phyloP scores from a whole-genome alignment of 345 rosid genomes.

The Tarenaya hassleriana region DNA sequence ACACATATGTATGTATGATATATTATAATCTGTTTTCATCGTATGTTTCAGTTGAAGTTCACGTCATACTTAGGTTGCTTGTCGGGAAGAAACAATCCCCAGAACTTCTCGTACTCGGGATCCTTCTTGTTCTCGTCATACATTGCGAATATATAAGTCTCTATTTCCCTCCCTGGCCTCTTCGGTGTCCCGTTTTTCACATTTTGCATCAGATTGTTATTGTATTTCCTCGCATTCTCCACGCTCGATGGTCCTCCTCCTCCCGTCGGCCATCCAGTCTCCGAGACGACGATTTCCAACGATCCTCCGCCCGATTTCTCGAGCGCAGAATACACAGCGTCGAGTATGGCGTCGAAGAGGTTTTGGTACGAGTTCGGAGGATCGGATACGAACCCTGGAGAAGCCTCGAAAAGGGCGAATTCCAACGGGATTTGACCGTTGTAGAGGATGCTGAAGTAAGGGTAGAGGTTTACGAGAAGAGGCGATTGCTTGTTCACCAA shows the following conservation, averaged over 20 bases:
- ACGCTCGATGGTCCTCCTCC: constrained; percentile 21
- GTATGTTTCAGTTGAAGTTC: constrained; percentile 17
- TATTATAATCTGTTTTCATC: no score
- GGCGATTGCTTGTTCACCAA: constrained; percentile 37
- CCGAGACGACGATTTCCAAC: constrained; percentile 35
- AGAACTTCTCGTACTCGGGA: constrained; percentile 18
- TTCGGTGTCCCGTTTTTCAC: constrained; percentile 35
- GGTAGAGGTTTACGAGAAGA: constrained; percentile 38
- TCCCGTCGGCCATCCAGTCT: constrained; percentile 37
- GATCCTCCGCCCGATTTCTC: constrained; percentile 30
- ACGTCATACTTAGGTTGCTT: constrained; percentile 25
- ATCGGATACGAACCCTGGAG: constrained; percentile 14
- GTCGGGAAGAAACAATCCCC: constrained; percentile 28
- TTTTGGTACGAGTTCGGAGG: constrained; percentile 11
- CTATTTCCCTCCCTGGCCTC: constrained; percentile 30
- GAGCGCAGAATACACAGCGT: constrained; percentile 25
- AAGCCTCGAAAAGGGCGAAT: constrained; percentile 36
- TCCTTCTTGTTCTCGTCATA: constrained; percentile 29
- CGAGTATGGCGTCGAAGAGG: constrained; percentile 24
- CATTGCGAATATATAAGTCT: constrained; percentile 38
- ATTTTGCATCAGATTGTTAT: constrained; percentile 31
- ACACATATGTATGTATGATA: no score
- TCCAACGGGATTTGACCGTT: constrained; percentile 24
- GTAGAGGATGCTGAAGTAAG: constrained; percentile 31
- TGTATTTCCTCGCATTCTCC: constrained; percentile 29